Conservation (phyloP, 805 yeast species). For the Candida namnaoensis region DNA sequence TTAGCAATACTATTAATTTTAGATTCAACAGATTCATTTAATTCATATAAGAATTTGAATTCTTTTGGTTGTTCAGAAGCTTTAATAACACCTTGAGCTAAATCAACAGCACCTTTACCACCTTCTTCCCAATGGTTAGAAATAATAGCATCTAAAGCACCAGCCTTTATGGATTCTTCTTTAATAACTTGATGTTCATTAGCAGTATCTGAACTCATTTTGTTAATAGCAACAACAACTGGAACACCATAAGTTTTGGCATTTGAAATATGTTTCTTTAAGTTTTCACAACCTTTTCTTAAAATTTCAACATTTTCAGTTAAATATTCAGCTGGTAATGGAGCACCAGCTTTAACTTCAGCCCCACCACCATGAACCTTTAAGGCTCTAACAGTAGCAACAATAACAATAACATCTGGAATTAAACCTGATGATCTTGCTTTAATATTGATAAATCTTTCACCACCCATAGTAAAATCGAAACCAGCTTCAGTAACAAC, state of each 20-base stretch:
- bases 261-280: conserved; percentile 69
- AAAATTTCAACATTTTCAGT: conserved; percentile 66
- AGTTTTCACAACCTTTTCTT: conserved; percentile 61
- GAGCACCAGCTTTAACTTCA: conserved; percentile 78
- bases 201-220: conserved; percentile 65
- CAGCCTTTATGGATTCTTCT: conserved; percentile 63
- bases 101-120: conserved; percentile 70
- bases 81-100: conserved; percentile 63
- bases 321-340: conserved; percentile 65
- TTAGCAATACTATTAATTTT: conserved; percentile 61
- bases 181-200: conserved; percentile 62
- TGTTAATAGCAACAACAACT: conserved; percentile 76
- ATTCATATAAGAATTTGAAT: conserved; percentile 50
- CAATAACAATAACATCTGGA: conserved; percentile 74
- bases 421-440: conserved; percentile 73
- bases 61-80: conserved; percentile 42
- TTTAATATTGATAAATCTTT: conserved; percentile 74
- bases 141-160: conserved; percentile 72
- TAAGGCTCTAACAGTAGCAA: conserved; percentile 79
- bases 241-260: conserved; percentile 68
- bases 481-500: conserved; percentile 87
- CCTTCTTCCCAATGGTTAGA: conserved; percentile 87
- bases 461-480: conserved; percentile 91
- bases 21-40: conserved; percentile 56
- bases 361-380: conserved; percentile 88